Base-by-base conservation (phyloP, 78 protist genomes). In the Planoprotostelium fungivorum region DNA sequence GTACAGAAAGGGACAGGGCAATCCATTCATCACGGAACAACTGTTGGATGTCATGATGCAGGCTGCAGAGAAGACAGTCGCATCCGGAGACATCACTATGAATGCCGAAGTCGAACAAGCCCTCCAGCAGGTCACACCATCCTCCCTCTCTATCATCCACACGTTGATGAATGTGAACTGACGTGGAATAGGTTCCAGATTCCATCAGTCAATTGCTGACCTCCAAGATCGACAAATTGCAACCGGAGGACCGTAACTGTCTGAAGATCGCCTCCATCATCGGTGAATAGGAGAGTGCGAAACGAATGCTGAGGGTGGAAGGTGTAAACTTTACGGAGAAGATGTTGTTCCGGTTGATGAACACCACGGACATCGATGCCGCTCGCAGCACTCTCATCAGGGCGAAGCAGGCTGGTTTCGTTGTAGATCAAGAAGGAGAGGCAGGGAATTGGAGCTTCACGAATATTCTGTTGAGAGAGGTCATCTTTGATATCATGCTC, bases 401-500 rank as follows among this genome's bases (percentile, higher is more conserved):
- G 28, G 37, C 0, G 85, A 51, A 89, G 51, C 28, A 0, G 88
- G 16, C 34, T 86, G 23, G 87, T 87, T 29, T 89, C 90, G 34
- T 92, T 85, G 73, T 51, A 51, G 73, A 51, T 25, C 73, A 51
- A 16, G 73, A 51, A 25, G 73, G 73, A 51, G 73, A 51, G 73
- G 73, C 31, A 16, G 73, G 73, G 5, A 51, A 51, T 51, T 51
- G 73, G 73, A 25, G 31, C 31, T 51, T 51, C 16, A 51, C 35
- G 86, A 89, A 51, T 91, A 92, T 86, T 88, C 88, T 1, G 28
- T 89, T 28, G 87, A 90, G 37, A 90, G 93, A 93, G 28, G 95
- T 90, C 0, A 88, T 93, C 87, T 93, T 89, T 87, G 95, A 86
- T 86, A 39, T 93, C 38, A 93, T 93, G 95, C 35, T 93, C 35